Conservation (phyloP, 495 filamentous ascomycete species). For the Podospora fimiseda region DNA sequence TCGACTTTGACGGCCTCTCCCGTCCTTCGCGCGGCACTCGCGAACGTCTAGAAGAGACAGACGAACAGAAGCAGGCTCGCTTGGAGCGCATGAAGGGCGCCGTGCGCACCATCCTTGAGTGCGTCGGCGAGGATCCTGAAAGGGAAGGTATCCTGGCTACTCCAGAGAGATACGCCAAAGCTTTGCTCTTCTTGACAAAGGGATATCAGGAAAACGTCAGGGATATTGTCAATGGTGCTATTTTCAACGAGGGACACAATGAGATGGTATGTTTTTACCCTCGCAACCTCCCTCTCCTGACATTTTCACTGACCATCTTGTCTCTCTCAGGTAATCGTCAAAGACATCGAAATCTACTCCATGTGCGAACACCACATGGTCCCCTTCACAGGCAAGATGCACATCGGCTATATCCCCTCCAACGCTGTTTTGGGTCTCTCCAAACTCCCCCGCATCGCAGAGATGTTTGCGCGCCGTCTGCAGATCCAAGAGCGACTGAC, state of each 20-base stretch:
- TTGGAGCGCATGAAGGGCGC: conserved; percentile 76
- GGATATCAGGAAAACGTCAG: conserved; percentile 94
- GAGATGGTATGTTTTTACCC: conserved; percentile 52
- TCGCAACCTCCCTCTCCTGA: background rate
- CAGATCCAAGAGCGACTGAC: conserved; percentile 96
- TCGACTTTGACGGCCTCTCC: conserved; percentile 71
- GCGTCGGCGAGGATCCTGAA: conserved; percentile 90
- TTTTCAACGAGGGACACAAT: conserved; percentile 95
- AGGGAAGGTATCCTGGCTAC: conserved; percentile 84
- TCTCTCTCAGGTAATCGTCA: conserved; percentile 61
- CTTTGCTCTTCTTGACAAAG: conserved; percentile 98
- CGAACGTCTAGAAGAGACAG: conserved; percentile 69
- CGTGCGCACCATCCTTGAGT: conserved; percentile 86
- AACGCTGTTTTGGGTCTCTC: conserved; percentile 85
- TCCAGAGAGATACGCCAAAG: conserved; percentile 87
- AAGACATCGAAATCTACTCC: conserved; percentile 93
- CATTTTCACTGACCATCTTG: background rate
- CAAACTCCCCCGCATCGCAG: conserved; percentile 89
- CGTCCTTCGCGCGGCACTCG: conserved; percentile 72
- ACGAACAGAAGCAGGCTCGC: conserved; percentile 62
- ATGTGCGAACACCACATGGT: conserved; percentile 98
- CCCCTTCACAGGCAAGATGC: conserved; percentile 96
- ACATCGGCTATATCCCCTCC: conserved; percentile 94
- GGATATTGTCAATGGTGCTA: conserved; percentile 88
- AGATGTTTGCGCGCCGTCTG: conserved; percentile 90